phyloP scores from a whole-genome alignment of 2,329 filamentous ascomycete species.

The Apiospora sp. region DNA sequence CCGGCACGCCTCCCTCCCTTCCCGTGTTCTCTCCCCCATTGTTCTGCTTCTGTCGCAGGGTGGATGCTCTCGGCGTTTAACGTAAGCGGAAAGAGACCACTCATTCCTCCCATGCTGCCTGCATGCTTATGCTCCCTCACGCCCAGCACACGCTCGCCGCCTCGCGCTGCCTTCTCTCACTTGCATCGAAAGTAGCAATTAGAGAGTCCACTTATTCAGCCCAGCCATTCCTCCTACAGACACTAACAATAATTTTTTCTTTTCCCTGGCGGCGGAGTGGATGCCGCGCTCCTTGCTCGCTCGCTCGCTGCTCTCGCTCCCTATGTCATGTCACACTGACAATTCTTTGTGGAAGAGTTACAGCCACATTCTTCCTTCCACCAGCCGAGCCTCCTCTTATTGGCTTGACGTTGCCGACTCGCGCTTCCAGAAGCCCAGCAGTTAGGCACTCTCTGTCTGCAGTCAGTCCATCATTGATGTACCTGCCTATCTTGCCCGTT shows the following conservation, averaged over 20 bases:
- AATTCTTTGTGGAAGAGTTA: constrained; percentile 13
- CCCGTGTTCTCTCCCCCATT: not conserved
- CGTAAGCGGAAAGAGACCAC: constrained; percentile 22
- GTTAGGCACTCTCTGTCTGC: not conserved
- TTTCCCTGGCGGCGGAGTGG: constrained; percentile 1
- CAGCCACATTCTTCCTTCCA: constrained; percentile 7
- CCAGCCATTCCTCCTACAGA: constrained; percentile 13
- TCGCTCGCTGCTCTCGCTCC: not conserved
- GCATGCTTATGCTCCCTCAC: constrained; percentile 17
- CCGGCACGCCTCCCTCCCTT: constrained; percentile 3
- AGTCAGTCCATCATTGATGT: not conserved
- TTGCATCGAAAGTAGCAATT: constrained; percentile 14
- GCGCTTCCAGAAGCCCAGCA: not conserved
- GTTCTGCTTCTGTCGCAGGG: constrained; percentile 8
- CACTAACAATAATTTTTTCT: constrained; percentile 16
- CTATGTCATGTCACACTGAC: constrained; percentile 13
- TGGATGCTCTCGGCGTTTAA: constrained; percentile 19
- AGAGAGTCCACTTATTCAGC: not conserved
- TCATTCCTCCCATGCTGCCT: constrained; percentile 13
- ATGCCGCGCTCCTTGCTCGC: not conserved
- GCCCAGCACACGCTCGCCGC: not conserved
- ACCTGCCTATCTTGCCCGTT: not conserved
- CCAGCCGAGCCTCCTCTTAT: constrained; percentile 3
- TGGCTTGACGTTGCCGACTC: constrained; percentile 15
- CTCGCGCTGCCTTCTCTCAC: constrained; percentile 16